Evolutionary conservation across 1,139 yeast genomes (phyloP).

Genomic region (Yamadazyma jaroonii): DNA sequence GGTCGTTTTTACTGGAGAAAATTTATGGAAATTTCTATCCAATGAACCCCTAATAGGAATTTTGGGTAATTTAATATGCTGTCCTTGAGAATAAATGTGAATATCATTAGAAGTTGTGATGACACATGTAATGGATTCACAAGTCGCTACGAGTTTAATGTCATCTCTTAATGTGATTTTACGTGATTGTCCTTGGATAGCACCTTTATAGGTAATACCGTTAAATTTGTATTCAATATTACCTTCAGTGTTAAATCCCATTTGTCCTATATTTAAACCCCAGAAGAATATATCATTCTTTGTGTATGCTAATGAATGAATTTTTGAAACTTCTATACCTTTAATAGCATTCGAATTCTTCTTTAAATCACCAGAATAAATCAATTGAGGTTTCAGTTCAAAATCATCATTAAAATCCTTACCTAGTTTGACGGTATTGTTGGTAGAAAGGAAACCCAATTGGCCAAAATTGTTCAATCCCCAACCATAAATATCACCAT

Average conservation of each 20-base stretch:
- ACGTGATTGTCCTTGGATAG: conserved; percentile 40
- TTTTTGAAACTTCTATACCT: conserved; percentile 67
- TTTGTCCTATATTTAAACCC: conserved; percentile 88
- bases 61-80: conserved; percentile 49
- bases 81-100: conserved; percentile 58
- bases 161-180: conserved; percentile 44
- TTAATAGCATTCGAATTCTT: conserved; percentile 24
- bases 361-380: conserved; percentile 46
- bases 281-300: conserved; percentile 56
- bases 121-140: conserved; percentile 71
- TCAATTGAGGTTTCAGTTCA: conserved; percentile 47
- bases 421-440: conserved; percentile 14
- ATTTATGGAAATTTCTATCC: conserved; percentile 49
- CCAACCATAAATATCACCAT: conserved; percentile 67
- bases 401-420: conserved; percentile 33
- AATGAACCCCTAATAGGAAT: conserved; percentile 29
- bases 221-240: conserved; percentile 24
- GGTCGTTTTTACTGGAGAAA: conserved; percentile 51
- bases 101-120: conserved; percentile 59
- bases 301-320: conserved; percentile 68
- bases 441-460: conserved; percentile 51
- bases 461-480: conserved; percentile 70
- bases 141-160: conserved; percentile 59
- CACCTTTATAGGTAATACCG: conserved; percentile 31
- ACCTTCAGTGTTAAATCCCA: conserved; percentile 49